Conservation (phyloP, 345 rosid species). For the Citrus sp. region DNA sequence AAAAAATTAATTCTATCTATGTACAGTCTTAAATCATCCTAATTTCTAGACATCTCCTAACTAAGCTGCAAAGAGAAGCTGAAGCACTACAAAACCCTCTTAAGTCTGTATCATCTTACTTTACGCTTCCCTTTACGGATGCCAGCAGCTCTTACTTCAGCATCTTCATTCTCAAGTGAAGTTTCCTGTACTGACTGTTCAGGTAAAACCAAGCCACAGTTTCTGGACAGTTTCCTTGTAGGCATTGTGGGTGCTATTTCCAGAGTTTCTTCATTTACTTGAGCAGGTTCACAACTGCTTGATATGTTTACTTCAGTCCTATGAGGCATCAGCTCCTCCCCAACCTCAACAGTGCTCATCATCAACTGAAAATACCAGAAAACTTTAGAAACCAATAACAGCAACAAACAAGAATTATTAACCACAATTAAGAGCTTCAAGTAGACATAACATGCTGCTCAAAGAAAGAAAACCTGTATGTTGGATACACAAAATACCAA, state of each 20-base stretch:
- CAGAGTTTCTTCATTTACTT: slow-evolving; percentile 2
- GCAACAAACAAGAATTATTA: background rate
- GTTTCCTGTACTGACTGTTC: slow-evolving; percentile 15
- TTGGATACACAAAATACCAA: background rate
- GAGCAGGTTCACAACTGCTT: background rate
- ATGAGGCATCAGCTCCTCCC: slow-evolving; percentile 42
- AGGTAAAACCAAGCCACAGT: slow-evolving; percentile 23
- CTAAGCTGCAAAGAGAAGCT: background rate
- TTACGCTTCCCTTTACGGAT: slow-evolving; percentile 14
- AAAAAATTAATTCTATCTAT: background rate
- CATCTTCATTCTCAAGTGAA: slow-evolving; percentile 9
- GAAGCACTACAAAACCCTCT: background rate
- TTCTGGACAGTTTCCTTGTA: slow-evolving; percentile 22
- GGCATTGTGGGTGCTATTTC: slow-evolving; percentile 15
- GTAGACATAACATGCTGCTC: background rate
- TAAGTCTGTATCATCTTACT: slow-evolving; percentile 2
- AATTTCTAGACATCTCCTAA: slow-evolving; percentile 1
- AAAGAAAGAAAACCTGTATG: background rate
- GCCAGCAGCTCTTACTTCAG: background rate
- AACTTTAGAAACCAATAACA: background rate
- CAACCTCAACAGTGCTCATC: slow-evolving; percentile 18
- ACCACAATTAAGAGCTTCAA: background rate
- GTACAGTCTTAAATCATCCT: background rate
- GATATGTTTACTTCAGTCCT: slow-evolving; percentile 13
- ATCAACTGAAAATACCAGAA: slow-evolving; percentile 32